Conservation (phyloP, 495 filamentous ascomycete species). For the Tuber umbilicatum region DNA sequence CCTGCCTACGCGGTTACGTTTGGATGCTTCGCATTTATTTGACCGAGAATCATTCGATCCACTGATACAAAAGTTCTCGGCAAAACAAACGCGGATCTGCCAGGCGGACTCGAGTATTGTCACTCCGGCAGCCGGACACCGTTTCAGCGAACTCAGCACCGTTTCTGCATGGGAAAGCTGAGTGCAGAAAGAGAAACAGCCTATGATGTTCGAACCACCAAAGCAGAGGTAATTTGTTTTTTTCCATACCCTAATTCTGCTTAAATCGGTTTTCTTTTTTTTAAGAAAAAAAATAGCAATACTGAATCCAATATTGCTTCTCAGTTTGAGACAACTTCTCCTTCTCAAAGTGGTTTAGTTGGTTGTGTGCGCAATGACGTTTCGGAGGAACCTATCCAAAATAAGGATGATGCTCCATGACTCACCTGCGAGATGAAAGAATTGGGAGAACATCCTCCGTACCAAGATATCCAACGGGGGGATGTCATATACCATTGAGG, state of each 20-base stretch:
- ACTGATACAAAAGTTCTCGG: neutral
- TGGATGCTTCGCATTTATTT: neutral
- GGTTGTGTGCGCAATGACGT: constrained; percentile 18
- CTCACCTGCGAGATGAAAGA: constrained; percentile 31
- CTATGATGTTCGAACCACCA: neutral
- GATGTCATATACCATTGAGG: constrained; percentile 16
- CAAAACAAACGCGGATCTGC: neutral
- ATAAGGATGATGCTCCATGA: constrained; percentile 32
- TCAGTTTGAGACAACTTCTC: neutral
- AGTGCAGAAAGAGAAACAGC: neutral
- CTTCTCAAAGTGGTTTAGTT: neutral
- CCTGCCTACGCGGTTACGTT: neutral
- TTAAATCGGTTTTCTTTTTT: neutral
- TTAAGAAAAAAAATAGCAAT: neutral
- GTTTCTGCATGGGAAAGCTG: neutral
- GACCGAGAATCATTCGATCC: neutral
- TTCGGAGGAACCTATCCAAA: constrained; percentile 38
- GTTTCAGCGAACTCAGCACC: constrained; percentile 1
- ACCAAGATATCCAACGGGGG: constrained; percentile 11
- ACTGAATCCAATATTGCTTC: neutral
- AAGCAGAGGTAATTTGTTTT: neutral
- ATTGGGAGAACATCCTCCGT: constrained; percentile 28
- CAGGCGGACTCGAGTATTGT: neutral
- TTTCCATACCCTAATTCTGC: neutral
- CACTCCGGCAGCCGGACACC: neutral